These are phyloP conservation scores for Fusarium robinianum DNA, from an alignment of 2,329 filamentous ascomycete genomes.

Conservation along the genomic window DNA sequence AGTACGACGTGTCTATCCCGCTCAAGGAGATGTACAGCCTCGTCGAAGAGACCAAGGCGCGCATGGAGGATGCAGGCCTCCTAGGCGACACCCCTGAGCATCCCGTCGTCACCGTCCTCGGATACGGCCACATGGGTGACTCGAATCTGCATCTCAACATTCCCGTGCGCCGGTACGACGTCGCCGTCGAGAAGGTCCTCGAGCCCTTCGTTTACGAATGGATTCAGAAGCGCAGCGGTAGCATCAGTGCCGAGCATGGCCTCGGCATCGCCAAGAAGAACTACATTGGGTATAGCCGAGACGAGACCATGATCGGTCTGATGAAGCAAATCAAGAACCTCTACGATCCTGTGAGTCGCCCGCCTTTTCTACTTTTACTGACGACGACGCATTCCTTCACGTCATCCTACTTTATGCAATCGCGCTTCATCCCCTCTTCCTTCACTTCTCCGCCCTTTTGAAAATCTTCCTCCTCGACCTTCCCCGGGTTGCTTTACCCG, in stretches of 20 bases:
- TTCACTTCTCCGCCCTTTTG: conserved; percentile 1
- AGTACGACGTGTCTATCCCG: conserved; percentile 97
- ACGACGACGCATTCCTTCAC: too few relatives aligned
- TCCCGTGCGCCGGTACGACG: conserved; percentile 79
- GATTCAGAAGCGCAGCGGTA: conserved; percentile 85
- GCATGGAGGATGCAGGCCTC: conserved; percentile 73
- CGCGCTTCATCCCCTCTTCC: conserved; percentile 11
- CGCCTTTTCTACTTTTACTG: conserved; percentile 8
- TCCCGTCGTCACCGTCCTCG: conserved; percentile 87
- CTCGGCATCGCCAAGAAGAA: conserved; percentile 94
- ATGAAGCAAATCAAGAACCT: conserved; percentile 96
- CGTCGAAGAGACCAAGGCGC: conserved; percentile 80
- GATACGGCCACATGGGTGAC: conserved; percentile 98
- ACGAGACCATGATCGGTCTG: conserved; percentile 80
- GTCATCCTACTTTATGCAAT: too few relatives aligned
- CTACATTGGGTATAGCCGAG: conserved; percentile 91
- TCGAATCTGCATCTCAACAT: conserved; percentile 95
- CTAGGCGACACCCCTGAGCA: conserved; percentile 75
- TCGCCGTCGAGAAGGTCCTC: conserved; percentile 80
- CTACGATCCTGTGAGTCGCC: conserved; percentile 82
- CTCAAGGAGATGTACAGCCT: conserved; percentile 83
- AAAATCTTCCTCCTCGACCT: conserved; percentile 1
- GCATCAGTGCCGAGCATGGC: conserved; percentile 96
- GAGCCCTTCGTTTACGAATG: conserved; percentile 98
- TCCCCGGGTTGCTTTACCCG: conserved; percentile 5